Base-by-base conservation (phyloP, 106 monocot species). In the Agapanthus africanus region DNA sequence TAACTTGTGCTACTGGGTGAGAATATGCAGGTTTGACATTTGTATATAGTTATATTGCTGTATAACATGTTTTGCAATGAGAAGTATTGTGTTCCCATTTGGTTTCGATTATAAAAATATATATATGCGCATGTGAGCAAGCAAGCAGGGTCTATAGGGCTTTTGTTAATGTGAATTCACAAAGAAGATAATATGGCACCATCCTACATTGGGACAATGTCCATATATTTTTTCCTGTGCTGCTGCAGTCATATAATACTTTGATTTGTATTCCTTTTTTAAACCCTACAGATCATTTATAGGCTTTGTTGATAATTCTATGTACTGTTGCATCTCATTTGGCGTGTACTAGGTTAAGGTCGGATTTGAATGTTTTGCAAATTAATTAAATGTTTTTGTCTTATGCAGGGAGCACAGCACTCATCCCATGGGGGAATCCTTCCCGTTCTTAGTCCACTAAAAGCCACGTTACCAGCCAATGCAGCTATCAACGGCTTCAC, bases 351-450 rank as follows among this genome's bases (percentile, higher is more conserved):
- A 22, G 4, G 4, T 30, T 30, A 27, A 28, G 26, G 1, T 30
- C 13, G 28, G 27, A 10, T 56, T 56, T 56, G 28, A 28, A 30
- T 11, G 11, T 30, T 10, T 56, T 56, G 30, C n/a, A n/a, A 19
- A 28, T 56, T 28, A 56, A 28, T 9, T 56, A 2, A 56, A 1
- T n/a, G 6, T 19, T 14, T 63, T 63, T 21, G 4, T 83, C 78
- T 65, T 56, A 66, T 78, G 79, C 84, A 85, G 90, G 84, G 82
- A 67, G 37, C 6, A 49, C 32, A 68, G 19, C 65, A 41, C 14
- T n/a, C 27, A 18, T 30, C 42, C 1, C 40, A 7, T 27, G 67
- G 30, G 0, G 47, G 67, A 31, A 32, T 68, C 26, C 4, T 23
- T 18, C 18, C 67, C 47, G 32, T 46, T 46, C 46, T 7, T 27